Evolutionary conservation across 2,329 filamentous ascomycete species (phyloP).

Genomic region (Colletotrichum lentis): DNA sequence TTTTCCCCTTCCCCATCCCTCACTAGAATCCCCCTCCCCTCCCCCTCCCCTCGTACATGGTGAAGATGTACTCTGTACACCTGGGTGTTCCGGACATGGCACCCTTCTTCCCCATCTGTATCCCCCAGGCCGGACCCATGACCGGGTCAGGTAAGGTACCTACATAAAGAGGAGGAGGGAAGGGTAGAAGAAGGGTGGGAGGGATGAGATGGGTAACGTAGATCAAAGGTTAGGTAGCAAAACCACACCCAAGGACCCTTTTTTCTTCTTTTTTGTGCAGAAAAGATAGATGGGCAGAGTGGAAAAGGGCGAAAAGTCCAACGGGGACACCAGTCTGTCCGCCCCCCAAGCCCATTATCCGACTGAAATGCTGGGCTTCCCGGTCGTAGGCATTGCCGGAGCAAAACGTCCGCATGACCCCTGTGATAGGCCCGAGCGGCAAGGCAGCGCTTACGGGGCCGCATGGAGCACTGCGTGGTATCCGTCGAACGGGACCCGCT

Average conservation of each 20-base stretch:
- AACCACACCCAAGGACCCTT: slow-evolving; percentile 20
- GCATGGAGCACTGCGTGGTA: slow-evolving; percentile 31
- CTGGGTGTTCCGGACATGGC: not conserved
- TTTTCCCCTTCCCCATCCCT: slow-evolving; percentile 3
- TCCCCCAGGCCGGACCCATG: slow-evolving; percentile 10
- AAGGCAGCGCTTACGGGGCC: slow-evolving; percentile 35
- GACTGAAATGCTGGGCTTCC: not conserved
- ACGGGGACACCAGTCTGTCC: slow-evolving; percentile 5
- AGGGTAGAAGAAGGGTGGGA: not conserved
- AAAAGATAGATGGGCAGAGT: not conserved
- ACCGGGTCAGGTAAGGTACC: slow-evolving; percentile 20
- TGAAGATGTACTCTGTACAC: slow-evolving; percentile 17
- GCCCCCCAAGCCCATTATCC: slow-evolving; percentile 15
- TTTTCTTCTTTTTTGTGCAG: not conserved
- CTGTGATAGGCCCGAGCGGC: slow-evolving; percentile 35
- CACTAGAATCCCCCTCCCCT: not conserved
- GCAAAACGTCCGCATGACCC: slow-evolving; percentile 33
- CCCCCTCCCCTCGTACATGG: slow-evolving; percentile 16
- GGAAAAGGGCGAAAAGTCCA: slow-evolving; percentile 1
- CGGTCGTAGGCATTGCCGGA: slow-evolving; percentile 31
- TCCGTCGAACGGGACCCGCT: slow-evolving; percentile 19
- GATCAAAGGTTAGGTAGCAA: not conserved
- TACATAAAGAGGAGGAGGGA: not conserved
- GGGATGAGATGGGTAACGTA: no score
- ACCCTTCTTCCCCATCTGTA: slow-evolving; percentile 11